Percentiles rank a stretch among this genome's conserved stretches.
These are phyloP conservation scores for Phytophthora brassicae DNA, from an alignment of 352 stramenopile genomes.

Conservation along the genomic window DNA sequence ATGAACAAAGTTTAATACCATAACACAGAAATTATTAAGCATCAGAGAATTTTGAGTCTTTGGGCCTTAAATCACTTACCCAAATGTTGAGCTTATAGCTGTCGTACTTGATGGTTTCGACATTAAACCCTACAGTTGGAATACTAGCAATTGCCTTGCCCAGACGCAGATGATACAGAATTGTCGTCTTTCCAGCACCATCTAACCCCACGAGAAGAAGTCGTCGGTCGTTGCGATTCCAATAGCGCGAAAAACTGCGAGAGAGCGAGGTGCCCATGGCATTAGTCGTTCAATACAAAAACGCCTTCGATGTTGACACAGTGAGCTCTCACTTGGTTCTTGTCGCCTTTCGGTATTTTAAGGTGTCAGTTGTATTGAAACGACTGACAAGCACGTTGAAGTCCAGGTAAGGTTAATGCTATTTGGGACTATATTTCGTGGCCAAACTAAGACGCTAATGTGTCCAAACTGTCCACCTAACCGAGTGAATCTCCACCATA, in stretches of 20 bases:
- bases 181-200: slow-evolving; percentile 78
- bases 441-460: slow-evolving; percentile 8
- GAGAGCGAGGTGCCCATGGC: slow-evolving; percentile 77
- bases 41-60: neutral
- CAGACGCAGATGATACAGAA: slow-evolving; percentile 78
- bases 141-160: slow-evolving; percentile 80
- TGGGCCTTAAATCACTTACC: slow-evolving; percentile 31
- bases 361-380: slow-evolving; percentile 19
- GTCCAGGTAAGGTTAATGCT: neutral
- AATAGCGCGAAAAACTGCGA: slow-evolving; percentile 62
- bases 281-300: slow-evolving; percentile 27
- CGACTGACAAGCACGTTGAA: slow-evolving; percentile 7
- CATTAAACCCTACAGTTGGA: slow-evolving; percentile 83
- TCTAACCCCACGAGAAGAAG: slow-evolving; percentile 79
- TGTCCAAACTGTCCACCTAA: slow-evolving; percentile 25
- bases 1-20: neutral
- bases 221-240: slow-evolving; percentile 77
- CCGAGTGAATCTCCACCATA: slow-evolving; percentile 94
- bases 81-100: slow-evolving; percentile 81
- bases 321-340: neutral
- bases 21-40: neutral
- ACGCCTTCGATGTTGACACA: slow-evolving; percentile 7
- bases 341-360: slow-evolving; percentile 29
- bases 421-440: slow-evolving; percentile 10
- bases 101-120: slow-evolving; percentile 75